Evolutionary conservation across 1,284 basidiomycete species (phyloP), one percentile per base, ranked within the genome.

Genomic region (Trichosporon sp.): DNA sequence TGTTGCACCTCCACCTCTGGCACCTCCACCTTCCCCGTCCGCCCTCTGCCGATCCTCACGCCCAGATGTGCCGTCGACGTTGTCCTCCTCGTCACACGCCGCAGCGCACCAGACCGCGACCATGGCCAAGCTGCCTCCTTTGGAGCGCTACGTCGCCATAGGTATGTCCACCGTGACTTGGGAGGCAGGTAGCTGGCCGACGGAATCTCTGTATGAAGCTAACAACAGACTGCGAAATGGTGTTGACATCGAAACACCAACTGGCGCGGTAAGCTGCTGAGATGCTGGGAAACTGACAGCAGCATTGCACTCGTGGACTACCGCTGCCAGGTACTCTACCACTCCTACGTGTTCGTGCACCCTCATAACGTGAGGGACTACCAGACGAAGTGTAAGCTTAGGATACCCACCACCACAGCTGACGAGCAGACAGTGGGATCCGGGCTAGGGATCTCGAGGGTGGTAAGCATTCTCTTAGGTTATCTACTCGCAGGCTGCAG

Each of bases 361-460:
- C 79, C 83, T 11, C 79, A 83, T 62, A 83, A 82, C 65, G 85
- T 87, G 13, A 81, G 83, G 9, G 85, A 86, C 76, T 87, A 86
- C 75, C 77, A 85, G 1, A 86, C 86, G 0, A 81, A 80, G 78
- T 83, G 86, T 68, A 53, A 69, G 75, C 66, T 23, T 15, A 6
- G 32, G 23, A 27, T 47, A 15, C 21, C 13, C 8, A 25, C 5
- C 0, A 15, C 5, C n/a, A 1, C 8, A 51, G 35, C 68, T 70
- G 51, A 68, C 66, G 44, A 5, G 4, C 71, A 77, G 78, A 69
- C 8, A 84, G 82, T 11, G 86, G 86, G 2, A 84, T 87, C 21
- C 76, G 78, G 15, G 75, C 83, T 11, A 74, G 75, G 34, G 83
- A 87, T 69, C 75, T 87, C 25, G 74, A 80, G 31, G 77, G 82